Base-by-base conservation (phyloP, 208 protist species). In the Leishmania tropica region DNA sequence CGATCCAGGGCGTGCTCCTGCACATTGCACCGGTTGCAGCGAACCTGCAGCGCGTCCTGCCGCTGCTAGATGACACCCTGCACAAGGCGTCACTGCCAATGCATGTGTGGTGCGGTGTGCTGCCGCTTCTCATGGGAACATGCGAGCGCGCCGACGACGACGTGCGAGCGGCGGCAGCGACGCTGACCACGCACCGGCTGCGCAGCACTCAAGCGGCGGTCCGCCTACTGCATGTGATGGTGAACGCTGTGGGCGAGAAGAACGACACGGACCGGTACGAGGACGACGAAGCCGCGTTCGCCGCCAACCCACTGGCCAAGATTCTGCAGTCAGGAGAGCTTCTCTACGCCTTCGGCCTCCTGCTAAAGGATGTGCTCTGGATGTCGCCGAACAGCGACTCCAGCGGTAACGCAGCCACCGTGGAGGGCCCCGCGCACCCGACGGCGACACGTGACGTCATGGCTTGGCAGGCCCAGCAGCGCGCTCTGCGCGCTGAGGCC, bases 261-360 rank as follows among this genome's bases (percentile, higher is more conserved):
- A 93, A 94, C 75, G 75, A 76, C 42, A 65, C 64, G 19, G 77
- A 83, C n/a, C 24, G 56, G 3, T 48, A 79, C 21, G 87, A 80
- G 53, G 94, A 95, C 67, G 94, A 97, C 81, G 94, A 97, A 53
- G 80, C 70, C 19, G 92, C 90, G 35, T 97, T 97, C 77, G 84
- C 85, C n/a, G 62, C 79, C 15, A 97, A 97, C 78, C 86, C 89
- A 21, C 81, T 88, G 21, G 80, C 88, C 45, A 77, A 72, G 11
- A 31, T 92, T 11, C 83, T 96, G 60, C 88, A 85, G 48, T 79
- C 85, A 40, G 84, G 73, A 75, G 85, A 85, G 56, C 85, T 88
- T 7, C 87, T 96, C 75, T 88, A 84, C 81, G 83, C 84, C 31
- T 89, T 96, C 56, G 93, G 90, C 4, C 73, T 85, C 47, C 71